phyloP scores from a whole-genome alignment of 23 red algal genomes.

The Gracilaria gracilis region DNA sequence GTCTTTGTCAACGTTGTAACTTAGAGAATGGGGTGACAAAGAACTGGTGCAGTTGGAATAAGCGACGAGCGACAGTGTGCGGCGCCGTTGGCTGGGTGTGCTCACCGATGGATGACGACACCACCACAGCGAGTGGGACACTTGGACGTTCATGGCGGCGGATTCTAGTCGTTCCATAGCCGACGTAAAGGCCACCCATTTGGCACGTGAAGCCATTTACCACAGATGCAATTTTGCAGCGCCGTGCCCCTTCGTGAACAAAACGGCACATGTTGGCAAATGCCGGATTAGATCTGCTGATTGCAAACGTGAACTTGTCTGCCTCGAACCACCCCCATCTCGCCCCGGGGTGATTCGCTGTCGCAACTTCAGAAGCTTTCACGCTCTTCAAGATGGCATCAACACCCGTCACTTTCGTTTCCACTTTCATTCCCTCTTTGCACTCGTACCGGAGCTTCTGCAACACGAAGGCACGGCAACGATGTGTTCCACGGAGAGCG shows the following conservation, averaged over 20 bases:
- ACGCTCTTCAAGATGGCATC: not conserved
- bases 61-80: too few species aligned
- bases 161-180: not conserved
- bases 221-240: constrained; percentile 14
- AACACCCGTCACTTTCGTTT: not conserved
- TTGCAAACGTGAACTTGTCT: too few species aligned
- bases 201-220: not conserved
- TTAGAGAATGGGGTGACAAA: too few species aligned
- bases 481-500: not conserved
- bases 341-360: too few species aligned
- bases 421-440: not conserved
- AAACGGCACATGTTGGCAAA: too few species aligned
- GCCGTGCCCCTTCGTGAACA: too few species aligned
- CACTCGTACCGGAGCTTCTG: not conserved
- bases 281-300: too few species aligned
- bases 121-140: not conserved
- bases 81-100: too few species aligned
- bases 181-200: not conserved
- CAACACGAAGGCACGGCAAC: not conserved
- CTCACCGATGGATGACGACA: not conserved
- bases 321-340: too few species aligned
- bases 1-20: too few species aligned
- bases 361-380: not conserved
- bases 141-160: constrained; percentile 13
- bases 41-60: too few species aligned